These are phyloP conservation scores for Kluyveromyces siamensis DNA, from an alignment of 805 yeast genomes.

Conservation along the genomic window DNA sequence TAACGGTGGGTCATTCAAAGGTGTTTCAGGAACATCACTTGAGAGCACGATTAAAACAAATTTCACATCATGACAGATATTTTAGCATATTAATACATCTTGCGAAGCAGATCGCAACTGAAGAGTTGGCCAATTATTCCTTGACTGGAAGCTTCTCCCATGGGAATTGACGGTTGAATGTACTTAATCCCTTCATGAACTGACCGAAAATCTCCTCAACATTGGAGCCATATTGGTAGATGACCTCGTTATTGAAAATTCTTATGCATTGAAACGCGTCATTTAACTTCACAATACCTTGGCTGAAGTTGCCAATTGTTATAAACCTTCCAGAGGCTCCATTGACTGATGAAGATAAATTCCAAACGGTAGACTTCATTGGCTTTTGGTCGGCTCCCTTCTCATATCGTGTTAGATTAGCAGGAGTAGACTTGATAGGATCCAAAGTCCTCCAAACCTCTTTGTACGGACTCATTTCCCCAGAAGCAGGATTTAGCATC, in stretches of 20 bases:
- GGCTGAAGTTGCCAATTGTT: constrained; percentile 42
- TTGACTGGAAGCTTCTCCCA: background rate
- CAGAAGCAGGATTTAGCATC: constrained; percentile 40
- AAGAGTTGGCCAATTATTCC: too few relatives aligned
- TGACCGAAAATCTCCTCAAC: constrained; percentile 1
- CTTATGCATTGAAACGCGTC: constrained; percentile 8
- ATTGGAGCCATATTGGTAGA: constrained; percentile 4
- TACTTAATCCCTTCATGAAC: constrained; percentile 1
- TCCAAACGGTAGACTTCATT: constrained; percentile 10
- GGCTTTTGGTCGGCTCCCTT: background rate
- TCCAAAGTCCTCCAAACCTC: constrained; percentile 49
- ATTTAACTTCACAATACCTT: constrained; percentile 34
- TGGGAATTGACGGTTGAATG: background rate
- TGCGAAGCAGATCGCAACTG: too few relatives aligned
- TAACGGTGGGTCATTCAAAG: too few relatives aligned
- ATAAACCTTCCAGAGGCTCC: constrained; percentile 35
- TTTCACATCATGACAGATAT: too few relatives aligned
- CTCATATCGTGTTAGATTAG: constrained; percentile 11
- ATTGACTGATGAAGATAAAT: constrained; percentile 9
- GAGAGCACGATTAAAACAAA: too few relatives aligned
- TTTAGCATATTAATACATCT: background rate
- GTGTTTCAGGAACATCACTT: too few relatives aligned
- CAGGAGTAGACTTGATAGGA: constrained; percentile 28
- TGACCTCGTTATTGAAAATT: constrained; percentile 1
- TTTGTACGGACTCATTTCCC: constrained; percentile 34